phyloP scores from a whole-genome alignment of 768 basidiomycete genomes.

The Holtermanniella nyarrowii region DNA sequence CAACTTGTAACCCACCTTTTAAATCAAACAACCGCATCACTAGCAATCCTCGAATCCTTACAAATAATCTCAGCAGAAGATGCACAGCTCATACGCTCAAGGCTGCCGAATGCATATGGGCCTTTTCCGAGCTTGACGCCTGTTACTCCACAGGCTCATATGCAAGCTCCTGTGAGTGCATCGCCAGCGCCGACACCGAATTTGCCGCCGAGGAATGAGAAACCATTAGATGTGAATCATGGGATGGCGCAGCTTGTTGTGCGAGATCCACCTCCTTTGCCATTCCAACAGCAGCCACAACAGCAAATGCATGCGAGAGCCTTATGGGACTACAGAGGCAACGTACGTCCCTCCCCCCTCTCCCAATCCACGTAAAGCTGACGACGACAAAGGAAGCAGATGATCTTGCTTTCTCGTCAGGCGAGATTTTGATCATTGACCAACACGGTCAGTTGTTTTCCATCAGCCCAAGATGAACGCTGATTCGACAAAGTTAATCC shows the following conservation, averaged over 20 bases:
- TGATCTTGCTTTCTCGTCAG: slow-evolving; percentile 62
- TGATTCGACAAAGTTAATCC: slow-evolving; percentile 52
- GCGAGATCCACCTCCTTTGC: not conserved
- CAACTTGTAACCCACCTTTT: slow-evolving; percentile 23
- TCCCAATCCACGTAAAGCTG: not conserved
- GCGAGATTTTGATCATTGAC: slow-evolving; percentile 64
- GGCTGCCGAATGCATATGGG: slow-evolving; percentile 25
- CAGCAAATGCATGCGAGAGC: slow-evolving; percentile 11
- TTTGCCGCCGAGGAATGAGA: not conserved
- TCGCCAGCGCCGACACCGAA: not conserved
- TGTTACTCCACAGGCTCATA: not conserved
- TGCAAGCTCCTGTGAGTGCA: not conserved
- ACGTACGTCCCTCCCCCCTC: slow-evolving; percentile 15
- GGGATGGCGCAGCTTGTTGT: not conserved
- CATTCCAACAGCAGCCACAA: too few relatives aligned
- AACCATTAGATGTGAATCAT: not conserved
- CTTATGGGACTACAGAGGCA: slow-evolving; percentile 32
- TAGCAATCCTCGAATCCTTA: slow-evolving; percentile 25
- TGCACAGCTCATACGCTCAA: slow-evolving; percentile 24
- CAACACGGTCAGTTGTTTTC: slow-evolving; percentile 46
- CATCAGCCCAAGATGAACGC: slow-evolving; percentile 46
- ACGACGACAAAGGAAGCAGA: slow-evolving; percentile 53
- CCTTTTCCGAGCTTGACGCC: slow-evolving; percentile 25
- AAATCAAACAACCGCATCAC: slow-evolving; percentile 24
- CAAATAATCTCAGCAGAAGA: slow-evolving; percentile 18